Percentiles rank a stretch among this genome's conserved stretches.
Conservation (phyloP, 805 yeast genomes). For the Schizosaccharomyces octosporus region DNA sequence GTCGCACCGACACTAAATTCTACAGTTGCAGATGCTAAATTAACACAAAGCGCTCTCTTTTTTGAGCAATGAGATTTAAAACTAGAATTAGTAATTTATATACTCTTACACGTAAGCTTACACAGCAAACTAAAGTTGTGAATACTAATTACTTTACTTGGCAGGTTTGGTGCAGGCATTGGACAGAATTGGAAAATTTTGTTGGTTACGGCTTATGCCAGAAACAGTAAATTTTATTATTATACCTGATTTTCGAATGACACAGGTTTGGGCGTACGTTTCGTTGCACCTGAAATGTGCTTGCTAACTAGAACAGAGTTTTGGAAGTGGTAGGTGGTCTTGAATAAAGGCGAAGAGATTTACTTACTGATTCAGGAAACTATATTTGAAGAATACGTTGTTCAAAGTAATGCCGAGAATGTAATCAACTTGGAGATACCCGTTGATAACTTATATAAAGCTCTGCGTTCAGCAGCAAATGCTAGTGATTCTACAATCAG, state of each 20-base stretch:
- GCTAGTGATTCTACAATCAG: neutral
- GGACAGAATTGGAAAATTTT: neutral
- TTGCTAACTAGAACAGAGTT: neutral
- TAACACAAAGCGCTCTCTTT: too few relatives aligned
- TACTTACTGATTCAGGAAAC: neutral
- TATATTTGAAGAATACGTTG: neutral
- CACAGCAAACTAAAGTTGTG: neutral
- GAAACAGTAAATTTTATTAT: neutral
- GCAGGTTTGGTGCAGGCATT: neutral
- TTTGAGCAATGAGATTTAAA: neutral
- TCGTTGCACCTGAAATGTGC: neutral
- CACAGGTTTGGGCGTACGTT: conserved; percentile 2
- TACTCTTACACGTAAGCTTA: neutral
- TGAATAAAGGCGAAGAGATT: neutral
- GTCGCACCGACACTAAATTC: too few relatives aligned
- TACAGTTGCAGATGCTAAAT: too few relatives aligned
- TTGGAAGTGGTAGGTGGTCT: neutral
- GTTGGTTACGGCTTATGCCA: conserved; percentile 1
- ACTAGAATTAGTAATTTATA: neutral
- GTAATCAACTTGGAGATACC: neutral
- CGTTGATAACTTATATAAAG: neutral
- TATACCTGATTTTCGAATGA: neutral
- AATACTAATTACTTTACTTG: neutral
- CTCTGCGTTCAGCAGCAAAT: conserved; percentile 1
- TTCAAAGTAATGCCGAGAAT: conserved; percentile 2